phyloP scores from a whole-genome alignment of 352 stramenopile species.

The Phytopythium mirpurense region DNA sequence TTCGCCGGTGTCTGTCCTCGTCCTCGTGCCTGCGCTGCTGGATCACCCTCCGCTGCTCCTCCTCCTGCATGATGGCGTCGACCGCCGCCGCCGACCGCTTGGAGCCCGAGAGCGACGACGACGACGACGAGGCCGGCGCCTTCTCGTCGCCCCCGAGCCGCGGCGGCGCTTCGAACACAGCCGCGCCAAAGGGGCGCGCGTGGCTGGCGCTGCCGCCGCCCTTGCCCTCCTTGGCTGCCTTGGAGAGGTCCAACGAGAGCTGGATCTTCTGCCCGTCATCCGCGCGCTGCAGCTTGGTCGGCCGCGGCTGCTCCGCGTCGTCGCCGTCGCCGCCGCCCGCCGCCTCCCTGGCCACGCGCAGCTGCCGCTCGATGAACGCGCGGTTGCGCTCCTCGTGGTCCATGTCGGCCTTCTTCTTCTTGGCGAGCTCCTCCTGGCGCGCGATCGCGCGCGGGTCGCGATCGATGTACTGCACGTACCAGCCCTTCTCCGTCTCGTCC shows the following conservation, averaged over 20 bases:
- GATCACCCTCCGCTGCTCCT: constrained; percentile 34
- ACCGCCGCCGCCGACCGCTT: constrained; percentile 20
- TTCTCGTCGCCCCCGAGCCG: not conserved
- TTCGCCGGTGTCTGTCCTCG: constrained; percentile 30
- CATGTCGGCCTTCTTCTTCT: constrained; percentile 86
- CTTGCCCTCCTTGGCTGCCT: constrained; percentile 19
- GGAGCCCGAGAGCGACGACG: not conserved
- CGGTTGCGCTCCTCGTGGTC: constrained; percentile 87
- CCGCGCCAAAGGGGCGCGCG: constrained; percentile 14
- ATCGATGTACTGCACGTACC: constrained; percentile 97
- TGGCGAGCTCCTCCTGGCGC: constrained; percentile 81
- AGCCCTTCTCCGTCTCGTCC: constrained; percentile 98
- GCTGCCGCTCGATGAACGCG: constrained; percentile 67
- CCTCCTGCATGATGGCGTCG: constrained; percentile 59
- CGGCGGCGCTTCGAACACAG: constrained; percentile 1
- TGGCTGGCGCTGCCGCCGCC: constrained; percentile 5
- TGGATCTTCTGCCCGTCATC: constrained; percentile 45
- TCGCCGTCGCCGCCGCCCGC: constrained; percentile 17
- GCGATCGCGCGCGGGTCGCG: constrained; percentile 89
- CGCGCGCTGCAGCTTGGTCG: constrained; percentile 57
- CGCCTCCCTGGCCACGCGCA: constrained; percentile 54
- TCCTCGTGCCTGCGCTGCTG: constrained; percentile 34
- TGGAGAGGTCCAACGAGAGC: constrained; percentile 22
- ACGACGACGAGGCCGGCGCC: not conserved
- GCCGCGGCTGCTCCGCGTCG: constrained; percentile 22